Percentiles rank a stretch among this genome's conserved stretches.
phyloP scores from a whole-genome alignment of 805 yeast genomes.

The Barnettozyma californica region DNA sequence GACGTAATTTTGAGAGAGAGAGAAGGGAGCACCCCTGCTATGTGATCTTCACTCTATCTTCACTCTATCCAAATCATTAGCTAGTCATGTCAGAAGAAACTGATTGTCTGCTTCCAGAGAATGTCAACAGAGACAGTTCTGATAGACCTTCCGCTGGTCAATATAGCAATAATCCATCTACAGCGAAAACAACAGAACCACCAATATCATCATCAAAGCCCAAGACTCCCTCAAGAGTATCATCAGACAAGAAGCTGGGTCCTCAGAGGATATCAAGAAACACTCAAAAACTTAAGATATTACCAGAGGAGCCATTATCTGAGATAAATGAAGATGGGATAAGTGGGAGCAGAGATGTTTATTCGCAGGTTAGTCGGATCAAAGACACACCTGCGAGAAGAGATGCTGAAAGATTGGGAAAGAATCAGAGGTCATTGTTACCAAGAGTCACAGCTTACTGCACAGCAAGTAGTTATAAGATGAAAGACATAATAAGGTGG shows the following conservation, averaged over 20 bases:
- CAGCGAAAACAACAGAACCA: background rate
- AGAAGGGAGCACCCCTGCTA: background rate
- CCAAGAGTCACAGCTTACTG: constrained; percentile 97
- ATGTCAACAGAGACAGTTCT: background rate
- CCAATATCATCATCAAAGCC: constrained; percentile 3
- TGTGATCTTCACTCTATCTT: background rate
- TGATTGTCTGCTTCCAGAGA: background rate
- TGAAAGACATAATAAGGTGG: constrained; percentile 86
- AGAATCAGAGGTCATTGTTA: constrained; percentile 62
- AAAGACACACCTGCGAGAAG: constrained; percentile 84
- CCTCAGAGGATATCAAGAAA: constrained; percentile 74
- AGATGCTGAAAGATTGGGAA: constrained; percentile 92
- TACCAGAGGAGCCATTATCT: constrained; percentile 54
- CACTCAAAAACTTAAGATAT: constrained; percentile 62
- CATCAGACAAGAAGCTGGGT: constrained; percentile 41
- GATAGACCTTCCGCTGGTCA: background rate
- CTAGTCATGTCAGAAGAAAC: background rate
- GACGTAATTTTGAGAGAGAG: background rate
- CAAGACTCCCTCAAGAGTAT: constrained; percentile 4
- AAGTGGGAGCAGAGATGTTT: constrained; percentile 44
- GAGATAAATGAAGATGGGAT: constrained; percentile 14
- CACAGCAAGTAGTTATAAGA: constrained; percentile 86
- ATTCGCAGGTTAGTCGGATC: constrained; percentile 78
- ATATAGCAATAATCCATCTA: background rate
- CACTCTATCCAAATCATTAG: background rate